Evolutionary conservation across 129 eudicot genomes (phyloP), one percentile per base, ranked within the genome.

Genomic region (Lactuca saligna): DNA sequence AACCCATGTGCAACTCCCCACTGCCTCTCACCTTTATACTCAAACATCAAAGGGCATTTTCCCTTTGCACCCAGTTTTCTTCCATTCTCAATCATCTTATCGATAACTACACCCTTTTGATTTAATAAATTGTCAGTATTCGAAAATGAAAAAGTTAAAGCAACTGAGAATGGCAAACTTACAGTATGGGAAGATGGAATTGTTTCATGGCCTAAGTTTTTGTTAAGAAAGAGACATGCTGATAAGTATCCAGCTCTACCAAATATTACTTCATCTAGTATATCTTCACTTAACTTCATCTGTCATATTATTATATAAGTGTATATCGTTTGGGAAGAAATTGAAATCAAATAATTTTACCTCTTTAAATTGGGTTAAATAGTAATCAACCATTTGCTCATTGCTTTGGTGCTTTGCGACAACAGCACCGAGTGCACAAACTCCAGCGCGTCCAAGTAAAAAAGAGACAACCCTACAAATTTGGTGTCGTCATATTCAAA

Each of bases 1-100:
- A 91, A 61, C 38, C 97, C 97, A 80, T 86, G 96, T 29, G 94
- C 94, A 14, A 86, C 93, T 48, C 97, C 97, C 97, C 88, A 88
- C 61, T 85, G 78, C 63, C 73, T 86, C 63, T 85, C 75, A 17
- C 94, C 93, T 32, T 75, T 38, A 71, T 73, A 83, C 75, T 88
- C 96, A 63, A 61, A 86, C 88, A 88, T 88, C 80, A 88, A 76
- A 0, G 97, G 92, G 72, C 90, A 81, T 32, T 73, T 75, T 11
- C 66, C 72, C 20, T 15, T 78, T 56, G 67, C 46, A 20, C 88
- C 87, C 73, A 88, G 49, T 67, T 71, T 78, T 75, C 93, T 81
- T 20, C 97, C 91, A 6, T 72, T 68, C 63, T 73, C 78, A 15
- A 88, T 55, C 3, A 91, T 82, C 69, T 91, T 89, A n/a, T 46